These are phyloP conservation scores for Saccharomyces hybrid DNA, from an alignment of 1,139 yeast species.

Conservation along the genomic window DNA sequence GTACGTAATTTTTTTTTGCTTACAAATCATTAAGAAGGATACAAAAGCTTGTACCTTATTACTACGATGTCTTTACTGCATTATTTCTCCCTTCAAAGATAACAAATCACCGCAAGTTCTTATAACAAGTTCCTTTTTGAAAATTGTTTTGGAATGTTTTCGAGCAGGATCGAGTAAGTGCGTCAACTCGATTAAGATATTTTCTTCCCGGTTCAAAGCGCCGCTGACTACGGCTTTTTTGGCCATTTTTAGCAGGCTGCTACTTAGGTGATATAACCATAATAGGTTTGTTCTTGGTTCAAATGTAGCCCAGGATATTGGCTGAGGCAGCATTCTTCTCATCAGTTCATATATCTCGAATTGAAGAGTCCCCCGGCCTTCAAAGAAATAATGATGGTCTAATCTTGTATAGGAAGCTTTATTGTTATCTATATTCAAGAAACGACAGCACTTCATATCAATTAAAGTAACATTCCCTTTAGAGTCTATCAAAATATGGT, in stretches of 20 bases:
- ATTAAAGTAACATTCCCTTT: constrained; percentile 42
- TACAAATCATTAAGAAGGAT: neutral
- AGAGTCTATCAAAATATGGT: constrained; percentile 39
- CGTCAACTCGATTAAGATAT: neutral
- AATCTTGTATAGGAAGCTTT: constrained; percentile 34
- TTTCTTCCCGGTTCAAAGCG: neutral
- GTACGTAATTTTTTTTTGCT: neutral
- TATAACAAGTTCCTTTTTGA: neutral
- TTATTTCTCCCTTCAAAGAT: neutral
- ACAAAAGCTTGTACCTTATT: neutral
- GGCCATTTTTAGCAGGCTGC: neutral
- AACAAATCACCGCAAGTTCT: neutral
- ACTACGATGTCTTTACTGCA: neutral
- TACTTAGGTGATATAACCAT: constrained; percentile 39
- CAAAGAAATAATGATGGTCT: constrained; percentile 46
- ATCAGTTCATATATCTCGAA: constrained; percentile 46
- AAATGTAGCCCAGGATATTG: constrained; percentile 25
- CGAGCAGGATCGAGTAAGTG: neutral
- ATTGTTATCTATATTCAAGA: constrained; percentile 26
- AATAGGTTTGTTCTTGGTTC: constrained; percentile 36
- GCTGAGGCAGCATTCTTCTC: constrained; percentile 28
- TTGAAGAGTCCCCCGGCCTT: constrained; percentile 41
- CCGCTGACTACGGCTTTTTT: neutral
- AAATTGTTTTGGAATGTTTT: neutral
- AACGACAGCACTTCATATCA: constrained; percentile 50